These are phyloP conservation scores for Nevesoporus exiguus DNA, from an alignment of 768 basidiomycete species.

Conservation along the genomic window DNA sequence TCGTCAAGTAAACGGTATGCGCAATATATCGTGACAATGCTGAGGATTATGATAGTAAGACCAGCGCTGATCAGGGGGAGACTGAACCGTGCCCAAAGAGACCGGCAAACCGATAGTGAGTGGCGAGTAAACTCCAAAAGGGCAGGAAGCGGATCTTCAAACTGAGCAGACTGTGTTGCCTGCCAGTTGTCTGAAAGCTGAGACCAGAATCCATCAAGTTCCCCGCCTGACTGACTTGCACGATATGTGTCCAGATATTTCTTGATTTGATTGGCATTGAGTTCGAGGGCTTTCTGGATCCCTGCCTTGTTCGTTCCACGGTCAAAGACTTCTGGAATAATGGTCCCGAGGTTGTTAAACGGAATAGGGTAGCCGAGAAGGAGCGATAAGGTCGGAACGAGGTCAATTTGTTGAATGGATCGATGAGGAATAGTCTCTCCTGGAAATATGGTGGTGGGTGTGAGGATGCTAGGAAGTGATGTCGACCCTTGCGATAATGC, in stretches of 20 bases:
- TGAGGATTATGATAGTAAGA: constrained; percentile 53
- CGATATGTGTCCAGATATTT: constrained; percentile 77
- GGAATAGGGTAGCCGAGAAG: constrained; percentile 92
- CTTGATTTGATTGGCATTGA: constrained; percentile 75
- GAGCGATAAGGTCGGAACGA: constrained; percentile 84
- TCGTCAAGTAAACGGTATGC: constrained; percentile 50
- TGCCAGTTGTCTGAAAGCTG: constrained; percentile 47
- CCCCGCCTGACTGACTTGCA: constrained; percentile 60
- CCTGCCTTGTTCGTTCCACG: constrained; percentile 33
- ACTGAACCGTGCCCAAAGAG: constrained; percentile 96
- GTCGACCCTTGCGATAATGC: constrained; percentile 38
- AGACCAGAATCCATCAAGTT: constrained; percentile 66
- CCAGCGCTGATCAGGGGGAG: constrained; percentile 73
- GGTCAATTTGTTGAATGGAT: constrained; percentile 86
- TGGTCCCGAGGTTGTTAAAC: constrained; percentile 88
- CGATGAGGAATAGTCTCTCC: constrained; percentile 53
- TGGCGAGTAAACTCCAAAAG: constrained; percentile 32
- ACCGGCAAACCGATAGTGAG: constrained; percentile 59
- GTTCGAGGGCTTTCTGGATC: constrained; percentile 57
- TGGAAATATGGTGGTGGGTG: constrained; percentile 59
- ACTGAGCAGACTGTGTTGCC: constrained; percentile 29
- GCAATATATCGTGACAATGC: constrained; percentile 52
- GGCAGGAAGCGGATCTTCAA: constrained; percentile 9
- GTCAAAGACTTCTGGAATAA: constrained; percentile 91
- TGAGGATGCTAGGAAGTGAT: constrained; percentile 45